Evolutionary conservation across 495 filamentous ascomycete genomes (phyloP), one percentile per base, ranked within the genome.

Genomic region (Daldinia loculata): DNA sequence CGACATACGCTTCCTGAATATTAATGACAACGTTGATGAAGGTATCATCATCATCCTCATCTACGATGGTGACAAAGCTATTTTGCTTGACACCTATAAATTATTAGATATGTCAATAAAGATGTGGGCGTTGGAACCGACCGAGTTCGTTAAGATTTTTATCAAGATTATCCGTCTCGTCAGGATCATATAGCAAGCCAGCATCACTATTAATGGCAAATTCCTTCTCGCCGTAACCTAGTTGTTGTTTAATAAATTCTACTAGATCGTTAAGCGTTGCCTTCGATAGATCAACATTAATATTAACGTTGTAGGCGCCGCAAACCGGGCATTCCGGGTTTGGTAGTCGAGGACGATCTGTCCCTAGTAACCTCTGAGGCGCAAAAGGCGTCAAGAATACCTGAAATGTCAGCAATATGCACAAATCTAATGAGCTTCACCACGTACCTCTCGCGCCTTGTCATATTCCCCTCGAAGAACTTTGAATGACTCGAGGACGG

Each of bases 401-500:
- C 89, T 89, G 53, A 19, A 41, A 36, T 15, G 30, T 71, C 55
- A 65, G 61, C 45, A 55, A 19, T 19, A 14, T 19, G 19, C 17
- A 8, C 34, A 43, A 66, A 12, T 11, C 51, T 1, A 48, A 86
- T 83, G 81, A 84, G 88, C 55, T 66, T 43, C 5, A 12, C 24
- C 32, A 70, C 75, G 64, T 19, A 81, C 81, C 61, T 84, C 83
- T 69, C 87, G 89, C 0, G 88, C 86, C 72, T 88, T 85, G 41
- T 82, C 76, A 36, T 91, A 87, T 53, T 97, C 90, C 27, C 89
- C 86, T 64, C 87, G 88, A 61, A 99, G 81, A 38, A 98, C 92
- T 78, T 97, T 98, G 82, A 97, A 94, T 1, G 93, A 89, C 78
- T 99, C 92, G 6, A 99, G 82, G 4, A 98, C 95, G 76, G 94